Evolutionary conservation across 2,329 filamentous ascomycete genomes (phyloP).

Genomic region (Rutstroemia sp.): DNA sequence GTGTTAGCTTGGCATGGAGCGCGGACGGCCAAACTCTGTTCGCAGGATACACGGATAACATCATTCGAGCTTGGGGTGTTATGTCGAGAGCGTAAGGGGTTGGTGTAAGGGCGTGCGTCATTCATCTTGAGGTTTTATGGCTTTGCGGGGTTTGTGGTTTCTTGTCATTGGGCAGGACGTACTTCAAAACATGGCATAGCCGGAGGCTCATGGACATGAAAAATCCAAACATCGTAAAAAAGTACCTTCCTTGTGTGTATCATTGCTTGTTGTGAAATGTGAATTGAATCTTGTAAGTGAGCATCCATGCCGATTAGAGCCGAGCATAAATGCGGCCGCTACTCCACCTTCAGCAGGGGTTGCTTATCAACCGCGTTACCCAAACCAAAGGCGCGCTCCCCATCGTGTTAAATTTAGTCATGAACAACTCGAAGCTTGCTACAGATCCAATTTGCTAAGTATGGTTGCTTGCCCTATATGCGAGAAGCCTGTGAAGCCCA

Average conservation of each 20-base stretch:
- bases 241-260: conserved; percentile 1
- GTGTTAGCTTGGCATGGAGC: conserved; percentile 93
- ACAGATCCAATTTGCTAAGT: conserved; percentile 3
- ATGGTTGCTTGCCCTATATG: conserved; percentile 77
- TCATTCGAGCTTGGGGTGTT: conserved; percentile 96
- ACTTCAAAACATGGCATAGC: conserved; percentile 29
- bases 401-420: background rate
- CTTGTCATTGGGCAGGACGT: conserved; percentile 28
- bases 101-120: conserved; percentile 24
- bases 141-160: conserved; percentile 28
- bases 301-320: background rate
- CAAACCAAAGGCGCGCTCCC: background rate
- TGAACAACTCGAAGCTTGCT: background rate
- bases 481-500: conserved; percentile 60
- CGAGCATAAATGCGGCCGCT: background rate
- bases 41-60: conserved; percentile 99
- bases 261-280: background rate
- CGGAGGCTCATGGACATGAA: conserved; percentile 28
- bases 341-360: background rate
- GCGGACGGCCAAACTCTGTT: conserved; percentile 99
- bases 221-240: conserved; percentile 13
- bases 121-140: conserved; percentile 26
- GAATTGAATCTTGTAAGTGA: background rate
- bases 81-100: conserved; percentile 77
- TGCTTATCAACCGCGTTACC: background rate